Conservation (phyloP, 2,329 filamentous ascomycete genomes). For the Aspergillus sp. region DNA sequence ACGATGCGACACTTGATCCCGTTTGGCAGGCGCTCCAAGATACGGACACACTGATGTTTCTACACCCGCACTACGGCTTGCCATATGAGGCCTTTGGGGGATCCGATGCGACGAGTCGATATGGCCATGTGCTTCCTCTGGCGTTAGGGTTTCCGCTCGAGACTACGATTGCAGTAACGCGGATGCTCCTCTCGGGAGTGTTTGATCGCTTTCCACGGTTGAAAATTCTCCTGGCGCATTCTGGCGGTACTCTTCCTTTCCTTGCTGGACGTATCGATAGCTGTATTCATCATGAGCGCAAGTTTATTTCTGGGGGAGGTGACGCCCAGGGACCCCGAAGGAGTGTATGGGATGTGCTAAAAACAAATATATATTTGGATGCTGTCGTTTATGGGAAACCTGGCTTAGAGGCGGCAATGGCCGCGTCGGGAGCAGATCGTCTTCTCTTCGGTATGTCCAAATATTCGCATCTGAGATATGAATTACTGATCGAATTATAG, state of each 20-base stretch:
- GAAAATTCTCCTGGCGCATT: conserved; percentile 79
- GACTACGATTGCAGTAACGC: conserved; percentile 83
- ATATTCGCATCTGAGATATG: not conserved
- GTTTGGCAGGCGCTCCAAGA: conserved; percentile 70
- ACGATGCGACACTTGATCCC: conserved; percentile 71
- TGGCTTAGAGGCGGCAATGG: conserved; percentile 72
- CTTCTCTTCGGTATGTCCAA: conserved; percentile 39
- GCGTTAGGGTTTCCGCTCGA: conserved; percentile 88
- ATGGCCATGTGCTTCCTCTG: conserved; percentile 83
- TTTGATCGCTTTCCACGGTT: conserved; percentile 73
- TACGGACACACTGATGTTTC: conserved; percentile 67
- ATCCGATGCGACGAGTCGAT: conserved; percentile 64
- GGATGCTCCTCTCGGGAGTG: conserved; percentile 84
- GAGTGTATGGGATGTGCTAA: conserved; percentile 64
- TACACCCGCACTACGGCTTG: conserved; percentile 91
- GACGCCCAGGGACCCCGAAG: conserved; percentile 60
- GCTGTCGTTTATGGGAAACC: conserved; percentile 59
- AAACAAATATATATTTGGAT: conserved; percentile 81
- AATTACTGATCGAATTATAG: conserved; percentile 21
- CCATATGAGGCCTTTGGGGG: conserved; percentile 81
- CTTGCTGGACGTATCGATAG: conserved; percentile 85
- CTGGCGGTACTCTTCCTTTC: conserved; percentile 84
- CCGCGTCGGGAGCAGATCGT: conserved; percentile 56
- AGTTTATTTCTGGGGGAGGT: conserved; percentile 65
- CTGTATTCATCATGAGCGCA: conserved; percentile 79